Evolutionary conservation across 2,329 filamentous ascomycete genomes (phyloP), one percentile per base, ranked within the genome.

Genomic region (Bipolaris oryzae): DNA sequence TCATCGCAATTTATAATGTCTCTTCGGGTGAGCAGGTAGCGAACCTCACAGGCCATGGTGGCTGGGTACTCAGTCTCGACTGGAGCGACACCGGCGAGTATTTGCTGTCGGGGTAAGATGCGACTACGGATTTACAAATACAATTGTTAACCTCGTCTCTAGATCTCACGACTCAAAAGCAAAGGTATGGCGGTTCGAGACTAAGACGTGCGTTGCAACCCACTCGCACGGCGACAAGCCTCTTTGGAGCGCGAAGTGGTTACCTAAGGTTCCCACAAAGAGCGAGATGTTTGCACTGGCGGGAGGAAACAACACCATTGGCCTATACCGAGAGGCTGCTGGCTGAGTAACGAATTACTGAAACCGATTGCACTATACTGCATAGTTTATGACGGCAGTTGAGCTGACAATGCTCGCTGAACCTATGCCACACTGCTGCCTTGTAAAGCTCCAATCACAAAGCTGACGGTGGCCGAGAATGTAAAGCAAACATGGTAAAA

Each of bases 81-180:
- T 99, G 94, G 92, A 98, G 89, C 74, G 86, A 91, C 70, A 96
- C 90, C 4, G 95, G 95, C 45, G 94, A 98, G 77, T 96, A 91
- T 75, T 80, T 99, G 11, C 82, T 98, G 2, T 96, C 90, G 70
- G 91, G 92, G 81, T 85, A 75, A 62, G 81, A 34, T 34, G 23
- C 4, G 16, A 13, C 25, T 9, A 47, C 21, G 3, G 7, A 18
- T n/a, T 11, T 5, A 6, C 23, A 21, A 0, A 25, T 4, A 2
- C 15, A 10, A 7, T 11, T 6, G 5, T 5, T 7, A 28, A 45
- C 21, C 11, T 7, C 11, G 15, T 21, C 42, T 33, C 5, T 55
- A 86, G 84, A 45, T 87, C 90, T 1, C 92, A 96, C 75, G 93
- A 98, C 72, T 94, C 95, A 35, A 97, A 96, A 76, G 91, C 90